Base-by-base conservation (phyloP, 2,329 filamentous ascomycete genomes). In the Aspergillaceae sp. region DNA sequence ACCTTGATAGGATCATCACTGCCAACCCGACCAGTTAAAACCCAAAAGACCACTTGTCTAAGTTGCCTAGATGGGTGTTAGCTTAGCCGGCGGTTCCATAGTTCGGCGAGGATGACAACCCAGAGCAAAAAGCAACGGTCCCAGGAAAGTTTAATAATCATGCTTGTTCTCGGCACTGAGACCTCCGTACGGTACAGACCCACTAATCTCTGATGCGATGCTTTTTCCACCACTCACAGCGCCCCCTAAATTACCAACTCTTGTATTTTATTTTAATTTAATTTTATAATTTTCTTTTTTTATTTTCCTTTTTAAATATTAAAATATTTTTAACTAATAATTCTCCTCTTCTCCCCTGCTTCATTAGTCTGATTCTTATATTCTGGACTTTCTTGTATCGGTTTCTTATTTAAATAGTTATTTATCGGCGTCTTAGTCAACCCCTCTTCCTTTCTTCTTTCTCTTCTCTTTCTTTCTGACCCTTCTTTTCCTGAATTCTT, bases 101-200 rank as follows among this genome's bases (percentile, higher is more conserved):
- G 36, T 38, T 38, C 37, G 41, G 35, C 45, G 42, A 19, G 19
- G 19, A 19, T 19, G 19, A 19, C 19, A 19, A 19, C 19, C 19
- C 19, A 19, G 19, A 19, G 19, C 19, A 19, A 19, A 19, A 19
- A 19, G 19, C 19, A 19, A 19, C 19, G 19, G 19, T 19, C 19
- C 19, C 19, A 19, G 19, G 19, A 19, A 19, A 19, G 19, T 19
- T 19, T 19, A 19, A 19, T 19, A 19, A 19, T 19, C 19, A 19
- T 19, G 19, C 54, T 55, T 48, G 46, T 51, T 55, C 51, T 53
- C 49, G 35, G 42, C 35, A 38, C 28, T 45, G 37, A 45, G 36
- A 45, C 46, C 19, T 19, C 19, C 19, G 19, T 19, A 19, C 19
- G 19, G 19, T 19, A 2, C 1, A 48, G 45, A 41, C 47, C 34